A percentile compares a stretch with the other conserved stretches of the same genome.
Evolutionary conservation across 1,284 basidiomycete species (phyloP).

Genomic region (Austroboletus novae-zelandiae): DNA sequence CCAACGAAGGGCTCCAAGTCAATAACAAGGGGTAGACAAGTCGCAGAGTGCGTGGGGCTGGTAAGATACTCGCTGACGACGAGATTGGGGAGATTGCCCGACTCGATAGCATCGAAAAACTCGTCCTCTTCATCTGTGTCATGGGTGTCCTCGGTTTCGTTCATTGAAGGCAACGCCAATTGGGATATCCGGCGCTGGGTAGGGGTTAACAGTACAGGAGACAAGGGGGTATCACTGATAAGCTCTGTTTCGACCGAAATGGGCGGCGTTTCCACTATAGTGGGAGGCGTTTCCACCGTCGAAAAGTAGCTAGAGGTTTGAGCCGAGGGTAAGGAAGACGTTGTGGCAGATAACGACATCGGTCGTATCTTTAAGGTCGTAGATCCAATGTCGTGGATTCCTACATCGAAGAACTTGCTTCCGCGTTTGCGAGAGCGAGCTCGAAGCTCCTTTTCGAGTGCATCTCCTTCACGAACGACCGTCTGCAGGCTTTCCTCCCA

Average conservation of each 20-base stretch:
- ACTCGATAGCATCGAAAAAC: slow-evolving; percentile 96
- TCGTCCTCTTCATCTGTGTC: slow-evolving; percentile 93
- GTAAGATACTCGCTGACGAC: slow-evolving; percentile 63
- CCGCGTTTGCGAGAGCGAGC: slow-evolving; percentile 55
- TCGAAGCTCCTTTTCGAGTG: slow-evolving; percentile 78
- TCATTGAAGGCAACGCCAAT: slow-evolving; percentile 12
- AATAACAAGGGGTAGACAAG: slow-evolving; percentile 26
- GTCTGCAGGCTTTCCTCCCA: slow-evolving; percentile 93
- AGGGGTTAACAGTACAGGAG: slow-evolving; percentile 26
- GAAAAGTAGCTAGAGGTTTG: slow-evolving; percentile 22
- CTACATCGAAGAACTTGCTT: slow-evolving; percentile 48
- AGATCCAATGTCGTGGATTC: slow-evolving; percentile 22
- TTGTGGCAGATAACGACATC: slow-evolving; percentile 11
- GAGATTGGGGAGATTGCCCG: slow-evolving; percentile 73
- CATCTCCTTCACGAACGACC: slow-evolving; percentile 86
- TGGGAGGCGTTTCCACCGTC: background rate
- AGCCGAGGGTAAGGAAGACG: slow-evolving; percentile 16
- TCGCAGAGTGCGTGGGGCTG: slow-evolving; percentile 31
- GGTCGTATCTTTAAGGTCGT: slow-evolving; percentile 30
- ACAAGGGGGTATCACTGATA: slow-evolving; percentile 10
- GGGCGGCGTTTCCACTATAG: slow-evolving; percentile 12
- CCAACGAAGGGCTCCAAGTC: slow-evolving; percentile 60
- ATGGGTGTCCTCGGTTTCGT: slow-evolving; percentile 42
- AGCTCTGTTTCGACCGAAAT: slow-evolving; percentile 3
- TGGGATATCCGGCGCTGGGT: slow-evolving; percentile 24